Evolutionary conservation across 148 eudicot genomes (phyloP), one percentile per base, ranked within the genome.

Genomic region (Mesembryanthemum crystallinum): DNA sequence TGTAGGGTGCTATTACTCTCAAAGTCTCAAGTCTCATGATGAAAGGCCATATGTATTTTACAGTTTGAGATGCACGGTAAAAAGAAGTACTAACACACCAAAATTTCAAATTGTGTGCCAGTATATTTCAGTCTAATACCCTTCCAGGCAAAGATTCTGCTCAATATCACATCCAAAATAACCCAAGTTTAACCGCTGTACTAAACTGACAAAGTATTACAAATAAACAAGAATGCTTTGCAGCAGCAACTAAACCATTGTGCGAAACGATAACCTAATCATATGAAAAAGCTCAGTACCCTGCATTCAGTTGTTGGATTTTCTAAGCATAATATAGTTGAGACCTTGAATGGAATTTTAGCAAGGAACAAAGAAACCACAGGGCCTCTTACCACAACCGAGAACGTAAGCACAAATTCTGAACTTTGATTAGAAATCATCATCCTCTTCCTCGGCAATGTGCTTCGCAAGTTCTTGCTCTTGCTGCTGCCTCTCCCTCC

Each of bases 391-490:
- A 69, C 25, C 14, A 11, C 2, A 7, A 29, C 9, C 6, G 6
- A 49, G 12, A 32, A 71, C 62, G 32, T n/a, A 71, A 18, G 20
- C 43, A 52, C 11, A 37, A 24, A 51, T 14, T 18, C 14, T 18
- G 47, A 42, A 73, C 27, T 62, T 8, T 27, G 72, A 66, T 87
- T 73, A 94, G 78, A 92, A 92, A 72, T 94, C 98, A n/a, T 94
- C 98, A 49, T 94, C 98, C 65, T 94, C 98, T 75, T 94, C 98
- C 80, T 94, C 97, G 5, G 98, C 97, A 73, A 94, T 94, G 74
- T 92, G 96, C 80, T 94, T 85, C 8, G 98, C 98, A 73, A 94
- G 97, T 80, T 94, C 98, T 69, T 94, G 98, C 83, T 94, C 98
- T 77, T 94, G 98, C 49, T 90, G 95, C 42, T 91, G 98, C 67